Conservation (phyloP, 495 filamentous ascomycete genomes). For the Aspergillus haitiensis region DNA sequence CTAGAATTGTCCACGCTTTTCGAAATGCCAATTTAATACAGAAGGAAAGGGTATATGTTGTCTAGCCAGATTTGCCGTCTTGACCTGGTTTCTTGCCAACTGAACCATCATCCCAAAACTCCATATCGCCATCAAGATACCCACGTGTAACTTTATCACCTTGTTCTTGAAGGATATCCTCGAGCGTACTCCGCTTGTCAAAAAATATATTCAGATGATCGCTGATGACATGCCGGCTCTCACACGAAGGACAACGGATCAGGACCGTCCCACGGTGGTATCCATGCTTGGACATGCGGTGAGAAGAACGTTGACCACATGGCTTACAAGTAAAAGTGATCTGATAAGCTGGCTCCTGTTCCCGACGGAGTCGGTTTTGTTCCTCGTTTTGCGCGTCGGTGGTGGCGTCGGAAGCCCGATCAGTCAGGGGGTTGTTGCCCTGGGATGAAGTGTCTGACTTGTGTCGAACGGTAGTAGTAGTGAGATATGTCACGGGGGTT, state of each 20-base stretch:
- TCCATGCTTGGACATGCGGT: constrained; percentile 84
- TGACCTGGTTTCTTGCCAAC: constrained; percentile 25
- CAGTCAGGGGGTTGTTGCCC: constrained; percentile 30
- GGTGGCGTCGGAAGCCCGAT: constrained; percentile 26
- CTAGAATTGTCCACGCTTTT: neutral
- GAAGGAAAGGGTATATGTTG: constrained; percentile 3
- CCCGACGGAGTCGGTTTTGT: constrained; percentile 36
- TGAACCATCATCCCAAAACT: constrained; percentile 69
- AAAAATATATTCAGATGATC: constrained; percentile 71
- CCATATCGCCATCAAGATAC: constrained; percentile 56
- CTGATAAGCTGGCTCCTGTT: constrained; percentile 69
- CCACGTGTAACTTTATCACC: constrained; percentile 38
- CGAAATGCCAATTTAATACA: neutral
- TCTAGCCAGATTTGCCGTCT: constrained; percentile 10
- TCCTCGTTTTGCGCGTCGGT: constrained; percentile 34
- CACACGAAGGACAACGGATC: constrained; percentile 81
- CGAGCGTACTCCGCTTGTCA: constrained; percentile 39
- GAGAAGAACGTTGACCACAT: constrained; percentile 70
- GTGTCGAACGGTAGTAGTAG: constrained; percentile 19
- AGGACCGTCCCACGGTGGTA: constrained; percentile 88
- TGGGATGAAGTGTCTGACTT: constrained; percentile 34
- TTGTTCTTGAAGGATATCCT: constrained; percentile 38
- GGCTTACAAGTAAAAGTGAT: constrained; percentile 91
- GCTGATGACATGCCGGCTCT: constrained; percentile 83
- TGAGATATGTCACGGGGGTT: no score